Conservation (phyloP, 257 asterid species). For the Petunia axillaris region DNA sequence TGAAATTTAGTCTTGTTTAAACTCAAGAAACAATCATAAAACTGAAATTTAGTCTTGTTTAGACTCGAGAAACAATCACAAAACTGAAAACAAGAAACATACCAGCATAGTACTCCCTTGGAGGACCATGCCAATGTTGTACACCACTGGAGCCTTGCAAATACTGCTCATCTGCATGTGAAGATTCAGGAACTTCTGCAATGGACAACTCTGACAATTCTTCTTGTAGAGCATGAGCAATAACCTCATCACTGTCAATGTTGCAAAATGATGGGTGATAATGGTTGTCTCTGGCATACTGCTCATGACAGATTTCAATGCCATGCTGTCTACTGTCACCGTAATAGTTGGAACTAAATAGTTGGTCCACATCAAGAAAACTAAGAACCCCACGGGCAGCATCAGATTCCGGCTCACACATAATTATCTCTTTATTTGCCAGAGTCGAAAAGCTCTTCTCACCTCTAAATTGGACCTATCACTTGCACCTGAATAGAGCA, state of each 20-base stretch:
- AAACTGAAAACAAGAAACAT: constrained; percentile 27
- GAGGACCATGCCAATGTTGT: constrained; percentile 62
- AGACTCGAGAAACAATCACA: neutral
- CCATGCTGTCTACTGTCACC: constrained; percentile 74
- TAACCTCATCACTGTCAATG: constrained; percentile 59
- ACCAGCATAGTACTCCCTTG: constrained; percentile 59
- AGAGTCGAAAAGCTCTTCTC: constrained; percentile 27
- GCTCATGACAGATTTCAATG: constrained; percentile 68
- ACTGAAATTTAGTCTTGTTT: constrained; percentile 26
- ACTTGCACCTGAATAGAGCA: constrained; percentile 31
- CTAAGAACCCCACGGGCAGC: constrained; percentile 56
- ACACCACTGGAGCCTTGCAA: constrained; percentile 41
- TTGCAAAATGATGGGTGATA: constrained; percentile 35
- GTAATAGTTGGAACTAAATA: constrained; percentile 73
- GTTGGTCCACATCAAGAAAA: constrained; percentile 59
- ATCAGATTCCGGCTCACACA: constrained; percentile 76
- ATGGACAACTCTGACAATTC: constrained; percentile 62
- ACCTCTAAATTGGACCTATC: constrained; percentile 27
- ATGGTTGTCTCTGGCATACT: constrained; percentile 51
- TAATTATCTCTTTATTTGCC: constrained; percentile 34
- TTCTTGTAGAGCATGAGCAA: constrained; percentile 65
- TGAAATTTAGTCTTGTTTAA: constrained; percentile 24
- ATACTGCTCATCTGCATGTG: constrained; percentile 50
- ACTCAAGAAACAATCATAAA: neutral
- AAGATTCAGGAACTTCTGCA: constrained; percentile 56